Conservation (phyloP, 305 asterid species). For the Plantago lanceolata region DNA sequence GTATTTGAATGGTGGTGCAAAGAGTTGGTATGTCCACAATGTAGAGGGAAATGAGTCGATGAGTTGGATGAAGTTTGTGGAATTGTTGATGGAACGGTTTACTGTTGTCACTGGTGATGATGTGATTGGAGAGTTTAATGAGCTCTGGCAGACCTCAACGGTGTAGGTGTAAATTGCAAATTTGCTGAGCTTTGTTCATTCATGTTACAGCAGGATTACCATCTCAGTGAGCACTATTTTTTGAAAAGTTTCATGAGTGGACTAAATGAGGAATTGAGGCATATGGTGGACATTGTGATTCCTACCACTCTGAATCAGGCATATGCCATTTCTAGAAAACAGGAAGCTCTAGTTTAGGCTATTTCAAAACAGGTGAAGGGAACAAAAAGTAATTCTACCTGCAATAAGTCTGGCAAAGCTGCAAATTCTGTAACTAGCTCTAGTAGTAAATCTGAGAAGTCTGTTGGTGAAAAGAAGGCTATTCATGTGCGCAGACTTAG, state of each 20-base stretch:
- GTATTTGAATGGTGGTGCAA: background rate
- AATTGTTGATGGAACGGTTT: background rate
- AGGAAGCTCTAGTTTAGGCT: too few species aligned
- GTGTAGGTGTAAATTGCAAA: background rate
- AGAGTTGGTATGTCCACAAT: background rate
- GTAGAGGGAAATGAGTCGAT: background rate
- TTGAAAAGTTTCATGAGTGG: background rate
- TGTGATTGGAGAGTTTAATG: background rate
- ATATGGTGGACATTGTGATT: too few species aligned
- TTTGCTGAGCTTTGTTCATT: background rate
- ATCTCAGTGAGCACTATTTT: background rate
- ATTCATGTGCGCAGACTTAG: too few species aligned
- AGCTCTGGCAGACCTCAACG: background rate
- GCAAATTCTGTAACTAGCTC: too few species aligned
- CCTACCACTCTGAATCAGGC: too few species aligned
- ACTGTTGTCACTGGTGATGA: background rate
- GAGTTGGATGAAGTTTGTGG: background rate
- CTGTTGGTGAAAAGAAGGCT: too few species aligned
- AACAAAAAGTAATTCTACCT: too few species aligned
- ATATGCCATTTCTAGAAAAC: too few species aligned
- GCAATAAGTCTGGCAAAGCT: too few species aligned
- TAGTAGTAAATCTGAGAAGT: too few species aligned
- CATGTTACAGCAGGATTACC: too few species aligned
- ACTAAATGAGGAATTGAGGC: background rate
- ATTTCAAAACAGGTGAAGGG: too few species aligned